Evolutionary conservation across 257 asterid genomes (phyloP).

Genomic region (Scutellaria minor): DNA sequence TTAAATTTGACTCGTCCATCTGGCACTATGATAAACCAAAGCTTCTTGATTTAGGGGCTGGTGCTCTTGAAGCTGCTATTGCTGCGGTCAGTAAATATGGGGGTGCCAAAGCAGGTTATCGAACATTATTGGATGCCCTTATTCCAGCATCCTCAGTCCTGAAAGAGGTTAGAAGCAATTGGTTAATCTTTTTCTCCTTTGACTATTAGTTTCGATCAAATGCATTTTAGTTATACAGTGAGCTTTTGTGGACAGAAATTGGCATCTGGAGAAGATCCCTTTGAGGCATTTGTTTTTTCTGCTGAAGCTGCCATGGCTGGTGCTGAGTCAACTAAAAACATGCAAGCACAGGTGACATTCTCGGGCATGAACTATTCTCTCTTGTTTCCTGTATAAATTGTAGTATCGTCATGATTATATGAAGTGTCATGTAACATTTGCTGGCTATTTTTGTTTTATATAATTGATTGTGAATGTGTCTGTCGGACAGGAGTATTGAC

Average conservation of each 20-base stretch:
- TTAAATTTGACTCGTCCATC: constrained; percentile 26
- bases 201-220: constrained; percentile 7
- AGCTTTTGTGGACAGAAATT: constrained; percentile 60
- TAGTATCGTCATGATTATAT: background rate
- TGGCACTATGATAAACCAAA: constrained; percentile 27
- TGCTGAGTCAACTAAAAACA: constrained; percentile 83
- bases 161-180: constrained; percentile 64
- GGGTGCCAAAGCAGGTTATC: constrained; percentile 92
- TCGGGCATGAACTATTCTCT: background rate
- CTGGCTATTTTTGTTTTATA: background rate
- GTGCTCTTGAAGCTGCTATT: constrained; percentile 88
- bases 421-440: background rate
- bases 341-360: constrained; percentile 83
- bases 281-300: constrained; percentile 68
- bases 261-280: constrained; percentile 79
- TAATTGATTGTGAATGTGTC: too few species aligned
- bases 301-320: constrained; percentile 91
- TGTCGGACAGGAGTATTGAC: background rate
- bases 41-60: constrained; percentile 75
- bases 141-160: constrained; percentile 82
- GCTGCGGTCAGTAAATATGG: constrained; percentile 93
- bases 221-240: constrained; percentile 9
- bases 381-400: background rate
- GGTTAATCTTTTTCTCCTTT: background rate
- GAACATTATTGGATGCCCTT: constrained; percentile 92